These are phyloP conservation scores for Neurospora sp. DNA, from an alignment of 2,329 filamentous ascomycete genomes.

Conservation along the genomic window DNA sequence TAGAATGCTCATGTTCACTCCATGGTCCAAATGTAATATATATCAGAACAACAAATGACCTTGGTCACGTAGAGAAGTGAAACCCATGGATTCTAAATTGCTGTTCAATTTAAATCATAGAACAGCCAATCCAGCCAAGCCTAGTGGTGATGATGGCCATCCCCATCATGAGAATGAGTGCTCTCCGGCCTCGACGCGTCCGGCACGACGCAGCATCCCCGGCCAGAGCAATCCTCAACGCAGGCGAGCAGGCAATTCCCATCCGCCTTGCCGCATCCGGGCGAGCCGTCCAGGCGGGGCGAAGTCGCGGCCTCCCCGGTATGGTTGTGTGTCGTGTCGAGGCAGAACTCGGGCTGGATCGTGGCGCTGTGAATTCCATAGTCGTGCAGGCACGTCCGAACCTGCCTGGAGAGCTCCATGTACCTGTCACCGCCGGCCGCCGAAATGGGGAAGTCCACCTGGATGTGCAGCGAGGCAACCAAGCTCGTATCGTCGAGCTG, in stretches of 20 bases:
- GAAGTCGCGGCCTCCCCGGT: conserved; percentile 22
- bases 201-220: conserved; percentile 32
- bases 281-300: conserved; percentile 26
- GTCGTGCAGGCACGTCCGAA: conserved; percentile 80
- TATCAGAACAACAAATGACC: not conserved
- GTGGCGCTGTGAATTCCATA: conserved; percentile 96
- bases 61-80: not conserved
- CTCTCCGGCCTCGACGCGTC: conserved; percentile 23
- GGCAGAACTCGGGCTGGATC: conserved; percentile 84
- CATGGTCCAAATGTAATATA: not conserved
- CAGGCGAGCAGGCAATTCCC: conserved; percentile 38
- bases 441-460: conserved; percentile 82
- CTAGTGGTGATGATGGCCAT: conserved; percentile 15
- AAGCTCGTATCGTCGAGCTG: conserved; percentile 92
- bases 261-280: conserved; percentile 19
- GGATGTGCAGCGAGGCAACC: conserved; percentile 86
- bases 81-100: not conserved
- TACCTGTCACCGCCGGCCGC: conserved; percentile 70
- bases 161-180: conserved; percentile 21
- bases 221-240: conserved; percentile 36
- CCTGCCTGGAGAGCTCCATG: conserved; percentile 78
- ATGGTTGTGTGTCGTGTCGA: conserved; percentile 36
- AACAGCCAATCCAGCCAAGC: not conserved
- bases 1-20: not conserved
- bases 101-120: not conserved